Evolutionary conservation across 1,139 yeast genomes (phyloP), one percentile per base, ranked within the genome.

Genomic region (Pichia sp.): DNA sequence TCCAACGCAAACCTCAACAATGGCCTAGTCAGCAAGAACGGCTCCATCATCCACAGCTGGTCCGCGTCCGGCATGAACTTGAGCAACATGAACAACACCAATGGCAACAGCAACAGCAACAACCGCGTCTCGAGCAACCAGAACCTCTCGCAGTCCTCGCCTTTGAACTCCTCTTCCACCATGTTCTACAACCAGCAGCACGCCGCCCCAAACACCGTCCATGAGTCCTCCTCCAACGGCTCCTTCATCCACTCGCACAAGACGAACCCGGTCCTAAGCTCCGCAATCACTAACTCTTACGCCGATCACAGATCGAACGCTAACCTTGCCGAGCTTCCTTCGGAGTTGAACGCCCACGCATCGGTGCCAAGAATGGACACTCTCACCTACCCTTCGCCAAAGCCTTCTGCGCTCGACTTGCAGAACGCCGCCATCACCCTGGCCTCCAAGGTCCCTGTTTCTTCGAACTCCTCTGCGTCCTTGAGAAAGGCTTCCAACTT

Each of bases 371-470:
- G 40, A 34, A 4, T 55, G 32, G 54, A 57, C 16, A 50, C 56
- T 8, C 23, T 53, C n/a, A 53, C 58, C 3, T 53, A 54, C 32
- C 54, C 58, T 6, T 54, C 60, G 8, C 57, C 60, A 31, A 58
- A 43, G 44, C 57, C 59, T 8, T 56, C 59, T 13, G 42, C 53
- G 7, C 15, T 56, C 5, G 55, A 56, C 46, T 51, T 56, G 29
- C 51, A 51, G 26, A 56, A 54, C 43, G 30, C 45, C 13, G 57
- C 57, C 40, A 54, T 48, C 36, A 15, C 51, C 6, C 30, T 54
- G 7, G 53, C 52, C 19, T 53, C 57, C 11, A 52, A 49, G 29
- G 49, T 31, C 7, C 57, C 57, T 4, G 52, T 54, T 8, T 45
- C 43, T 5, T 55, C 57, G 19, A 49, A 38, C 19, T 26, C 41